These are phyloP conservation scores for Lactarius hatsudake DNA, from an alignment of 768 basidiomycete species.

Conservation along the genomic window DNA sequence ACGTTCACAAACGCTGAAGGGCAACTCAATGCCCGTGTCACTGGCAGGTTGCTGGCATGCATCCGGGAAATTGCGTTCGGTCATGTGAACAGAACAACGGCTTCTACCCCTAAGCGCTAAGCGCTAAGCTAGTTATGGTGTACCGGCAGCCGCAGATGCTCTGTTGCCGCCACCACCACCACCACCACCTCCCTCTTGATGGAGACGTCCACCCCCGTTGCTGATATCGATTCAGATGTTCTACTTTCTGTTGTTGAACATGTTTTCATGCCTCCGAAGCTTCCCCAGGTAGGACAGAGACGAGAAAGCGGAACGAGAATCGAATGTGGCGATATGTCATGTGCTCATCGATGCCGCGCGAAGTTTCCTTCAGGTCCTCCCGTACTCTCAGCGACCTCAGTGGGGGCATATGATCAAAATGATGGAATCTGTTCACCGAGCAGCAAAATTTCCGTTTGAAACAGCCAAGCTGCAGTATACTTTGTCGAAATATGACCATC, in stretches of 20 bases:
- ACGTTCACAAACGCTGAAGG: no score
- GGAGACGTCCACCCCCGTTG: not conserved
- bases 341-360: not conserved
- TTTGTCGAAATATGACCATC: constrained; percentile 1
- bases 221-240: not conserved
- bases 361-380: constrained; percentile 1
- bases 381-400: not conserved
- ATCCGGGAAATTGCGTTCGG: no score
- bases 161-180: not conserved
- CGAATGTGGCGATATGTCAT: constrained; percentile 13
- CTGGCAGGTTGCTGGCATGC: no score
- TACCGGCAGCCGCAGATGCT: no score
- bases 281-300: constrained; percentile 10
- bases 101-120: no score
- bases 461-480: not conserved
- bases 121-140: no score
- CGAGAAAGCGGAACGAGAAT: not conserved
- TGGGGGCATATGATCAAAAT: constrained; percentile 19
- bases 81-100: no score
- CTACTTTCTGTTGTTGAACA: constrained; percentile 6
- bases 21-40: no score
- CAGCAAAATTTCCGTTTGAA: not conserved
- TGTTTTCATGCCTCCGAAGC: constrained; percentile 16
- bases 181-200: not conserved
- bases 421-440: not conserved